phyloP scores from a whole-genome alignment of 1,284 basidiomycete genomes.

The Cutaneotrichosporon sp. region DNA sequence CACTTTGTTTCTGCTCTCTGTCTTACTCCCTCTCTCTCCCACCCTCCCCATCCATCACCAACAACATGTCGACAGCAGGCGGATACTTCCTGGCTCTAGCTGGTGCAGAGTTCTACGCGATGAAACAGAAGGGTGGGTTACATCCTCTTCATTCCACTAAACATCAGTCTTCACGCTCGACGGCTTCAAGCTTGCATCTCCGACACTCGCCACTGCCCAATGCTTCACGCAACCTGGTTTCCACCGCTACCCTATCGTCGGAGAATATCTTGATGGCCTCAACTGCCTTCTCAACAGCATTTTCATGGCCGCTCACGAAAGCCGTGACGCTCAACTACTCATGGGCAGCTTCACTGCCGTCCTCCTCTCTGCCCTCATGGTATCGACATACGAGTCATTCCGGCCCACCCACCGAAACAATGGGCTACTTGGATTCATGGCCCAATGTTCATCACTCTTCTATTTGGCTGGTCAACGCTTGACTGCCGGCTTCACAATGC shows the following conservation, averaged over 20 bases:
- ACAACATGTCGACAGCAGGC: neutral
- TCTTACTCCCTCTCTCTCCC: neutral
- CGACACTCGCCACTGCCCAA: neutral
- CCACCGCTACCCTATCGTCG: slow-evolving; percentile 11
- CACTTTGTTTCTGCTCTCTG: too few relatives aligned
- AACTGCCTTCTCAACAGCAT: slow-evolving; percentile 18
- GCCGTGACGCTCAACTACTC: slow-evolving; percentile 10
- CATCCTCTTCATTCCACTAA: neutral
- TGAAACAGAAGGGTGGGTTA: neutral
- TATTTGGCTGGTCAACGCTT: slow-evolving; percentile 18
- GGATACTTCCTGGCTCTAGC: slow-evolving; percentile 5
- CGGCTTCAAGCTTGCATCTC: neutral
- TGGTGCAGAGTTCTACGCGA: neutral
- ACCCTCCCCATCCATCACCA: neutral
- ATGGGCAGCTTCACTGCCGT: slow-evolving; percentile 16
- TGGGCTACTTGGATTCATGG: neutral
- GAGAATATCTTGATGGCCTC: slow-evolving; percentile 8
- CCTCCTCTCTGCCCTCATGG: slow-evolving; percentile 7
- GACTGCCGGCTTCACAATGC: slow-evolving; percentile 17
- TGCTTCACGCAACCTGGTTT: slow-evolving; percentile 14
- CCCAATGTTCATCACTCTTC: slow-evolving; percentile 15
- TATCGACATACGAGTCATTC: slow-evolving; percentile 19
- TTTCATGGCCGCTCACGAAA: slow-evolving; percentile 11
- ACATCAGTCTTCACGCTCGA: slow-evolving; percentile 5
- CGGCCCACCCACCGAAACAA: slow-evolving; percentile 10